Evolutionary conservation across 2,329 filamentous ascomycete species (phyloP), one percentile per base, ranked within the genome.

Genomic region (Coniochaeta pulveracea): DNA sequence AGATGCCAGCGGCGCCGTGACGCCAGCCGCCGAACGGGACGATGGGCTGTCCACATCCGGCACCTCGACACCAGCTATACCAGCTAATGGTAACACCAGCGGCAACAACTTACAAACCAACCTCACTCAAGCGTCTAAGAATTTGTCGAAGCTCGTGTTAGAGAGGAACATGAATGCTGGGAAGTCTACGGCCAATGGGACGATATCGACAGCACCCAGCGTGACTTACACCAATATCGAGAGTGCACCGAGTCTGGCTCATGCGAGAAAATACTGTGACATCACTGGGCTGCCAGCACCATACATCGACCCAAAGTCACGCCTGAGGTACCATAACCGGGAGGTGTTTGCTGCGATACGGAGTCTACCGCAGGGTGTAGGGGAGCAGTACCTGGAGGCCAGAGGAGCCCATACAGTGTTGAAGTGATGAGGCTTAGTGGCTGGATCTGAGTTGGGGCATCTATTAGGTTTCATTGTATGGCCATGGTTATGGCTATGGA

Each of bases 141-240:
- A 80, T 52, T 61, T 94, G 42, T 91, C 84, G 26, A 88, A 86
- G 41, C 70, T 94, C 33, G 89, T 94, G 3, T 63, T 95, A 32
- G 85, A 94, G 57, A 91, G 85, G 68, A 89, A 76, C 44, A 64
- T 79, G 33, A 36, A 38, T 17, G 24, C 33, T 18, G 23, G 40
- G 37, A 63, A 63, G 50, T 53, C 57, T 16, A 56, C 52, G 23
- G 39, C 47, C 28, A 51, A 48, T 37, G 56, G 48, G 51, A 51
- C 53, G 45, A 49, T 57, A n/a, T 54, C 60, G 2, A 61, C 64
- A 6, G 80, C 79, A 0, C 84, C 82, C 0, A 73, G 70, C 19
- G 82, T 82, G 19, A 95, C 91, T 1, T 98, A 96, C 56, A 94
- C 85, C 6, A 96, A 95, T 52, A 93, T 98, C 41, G 91, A 58